Base-by-base conservation (phyloP, 371 early-diverging fungal species). In the Syncephalastrum racemosum region DNA sequence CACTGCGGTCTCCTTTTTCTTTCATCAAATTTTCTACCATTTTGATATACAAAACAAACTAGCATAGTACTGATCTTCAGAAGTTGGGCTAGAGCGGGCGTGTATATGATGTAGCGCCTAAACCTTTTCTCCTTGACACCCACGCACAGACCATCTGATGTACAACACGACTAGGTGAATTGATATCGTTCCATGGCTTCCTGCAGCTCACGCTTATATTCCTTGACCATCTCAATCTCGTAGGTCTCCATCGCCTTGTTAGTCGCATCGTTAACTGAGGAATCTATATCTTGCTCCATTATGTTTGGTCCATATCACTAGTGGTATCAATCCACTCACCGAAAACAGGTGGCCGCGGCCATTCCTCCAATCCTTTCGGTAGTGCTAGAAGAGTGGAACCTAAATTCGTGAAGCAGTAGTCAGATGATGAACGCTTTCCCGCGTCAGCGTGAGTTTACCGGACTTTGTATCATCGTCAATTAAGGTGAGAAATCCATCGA, bases 401-500 rank as follows among this genome's bases (percentile, higher is more conserved):
- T 56, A 36, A 20, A 27, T 46, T n/a, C 19, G 47, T 15, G 22
- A 18, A 24, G 25, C 12, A 54, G n/a, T 23, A 18, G 15, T 13
- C n/a, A n/a, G 23, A 10, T 45, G 13, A n/a, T 12, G 13, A 2
- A 1, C 1, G 13, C 7, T 54, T 42, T 54, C 23, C 19, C 14
- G 1, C 18, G 12, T 19, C 13, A 48, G 36, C 2, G 36, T 10
- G 10, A 31, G 6, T 50, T 53, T 62, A 64, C 84, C 79, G 1
- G 70, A 51, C 39, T 72, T 60, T 4, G 60, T 49, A 23, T 73
- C 69, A 52, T 83, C 79, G 46, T 72, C 65, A 52, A 82, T 70
- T 14, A 71, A 72, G 12, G 50, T 53, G 41, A 80, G 64, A 40
- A 81, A 72, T 6, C 79, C 84, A 13, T 84, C 81, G 47, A 81